Evolutionary conservation across 495 filamentous ascomycete genomes (phyloP).

Genomic region (Podospora pseudoanserina): DNA sequence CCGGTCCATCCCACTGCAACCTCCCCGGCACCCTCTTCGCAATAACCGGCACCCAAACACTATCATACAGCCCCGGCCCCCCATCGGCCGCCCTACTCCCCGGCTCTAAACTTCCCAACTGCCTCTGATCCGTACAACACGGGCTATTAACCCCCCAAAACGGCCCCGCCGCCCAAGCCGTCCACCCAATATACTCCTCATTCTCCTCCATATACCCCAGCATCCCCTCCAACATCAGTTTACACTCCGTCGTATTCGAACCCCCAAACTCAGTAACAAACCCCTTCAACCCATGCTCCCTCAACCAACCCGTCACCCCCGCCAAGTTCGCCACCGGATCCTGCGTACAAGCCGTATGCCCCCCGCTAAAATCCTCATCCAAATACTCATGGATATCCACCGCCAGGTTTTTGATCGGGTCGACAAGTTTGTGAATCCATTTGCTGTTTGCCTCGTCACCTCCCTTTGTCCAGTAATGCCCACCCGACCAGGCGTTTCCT

Average conservation of each 20-base stretch:
- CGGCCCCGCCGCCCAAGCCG: slow-evolving; percentile 51
- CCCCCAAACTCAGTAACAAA: slow-evolving; percentile 54
- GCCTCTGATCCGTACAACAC: slow-evolving; percentile 45
- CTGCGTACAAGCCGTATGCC: slow-evolving; percentile 38
- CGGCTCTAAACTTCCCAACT: slow-evolving; percentile 46
- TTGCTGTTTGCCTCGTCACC: slow-evolving; percentile 40
- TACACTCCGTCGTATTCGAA: slow-evolving; percentile 46
- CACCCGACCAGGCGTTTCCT: slow-evolving; percentile 48
- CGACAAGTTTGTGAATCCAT: slow-evolving; percentile 42
- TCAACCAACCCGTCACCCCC: slow-evolving; percentile 47
- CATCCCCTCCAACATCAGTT: slow-evolving; percentile 40
- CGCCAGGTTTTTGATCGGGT: slow-evolving; percentile 47
- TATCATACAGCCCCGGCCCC: slow-evolving; percentile 43
- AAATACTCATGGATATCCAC: slow-evolving; percentile 55
- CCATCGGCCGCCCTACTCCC: slow-evolving; percentile 45
- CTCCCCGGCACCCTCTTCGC: slow-evolving; percentile 42
- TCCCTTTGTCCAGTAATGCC: slow-evolving; percentile 48
- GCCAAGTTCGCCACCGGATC: slow-evolving; percentile 40
- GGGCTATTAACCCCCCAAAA: slow-evolving; percentile 47
- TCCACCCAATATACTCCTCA: slow-evolving; percentile 52
- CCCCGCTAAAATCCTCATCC: slow-evolving; percentile 48
- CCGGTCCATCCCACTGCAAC: slow-evolving; percentile 40
- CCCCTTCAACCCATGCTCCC: slow-evolving; percentile 48
- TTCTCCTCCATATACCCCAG: slow-evolving; percentile 49
- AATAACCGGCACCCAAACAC: slow-evolving; percentile 43